Evolutionary conservation across 345 rosid genomes (phyloP).

Genomic region (Euphorbia lathyris): DNA sequence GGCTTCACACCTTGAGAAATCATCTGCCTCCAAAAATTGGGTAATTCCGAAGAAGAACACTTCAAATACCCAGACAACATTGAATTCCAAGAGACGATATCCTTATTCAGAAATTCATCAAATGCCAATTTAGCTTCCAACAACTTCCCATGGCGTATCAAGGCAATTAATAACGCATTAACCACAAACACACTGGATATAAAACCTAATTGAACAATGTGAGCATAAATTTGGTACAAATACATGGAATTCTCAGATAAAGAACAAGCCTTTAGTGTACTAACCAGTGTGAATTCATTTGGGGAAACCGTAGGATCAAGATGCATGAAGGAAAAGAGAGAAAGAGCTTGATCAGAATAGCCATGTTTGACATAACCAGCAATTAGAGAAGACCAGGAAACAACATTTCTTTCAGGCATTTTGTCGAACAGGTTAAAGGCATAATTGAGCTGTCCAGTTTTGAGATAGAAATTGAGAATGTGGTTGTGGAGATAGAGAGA

Average conservation of each 20-base stretch:
- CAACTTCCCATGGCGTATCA: conserved; percentile 41
- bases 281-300: conserved; percentile 49
- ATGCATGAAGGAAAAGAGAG: conserved; percentile 35
- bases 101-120: conserved; percentile 29
- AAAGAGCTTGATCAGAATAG: conserved; percentile 27
- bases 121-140: conserved; percentile 42
- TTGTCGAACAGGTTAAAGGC: conserved; percentile 44
- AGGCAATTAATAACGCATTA: conserved; percentile 47
- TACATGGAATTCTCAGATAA: conserved; percentile 22
- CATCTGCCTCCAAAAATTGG: conserved; percentile 43
- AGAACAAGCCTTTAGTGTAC: conserved; percentile 47
- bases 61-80: conserved; percentile 49
- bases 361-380: conserved; percentile 42
- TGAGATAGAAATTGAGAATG: conserved; percentile 38
- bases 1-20: conserved; percentile 41
- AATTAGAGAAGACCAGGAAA: conserved; percentile 48
- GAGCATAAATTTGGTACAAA: conserved; percentile 35
- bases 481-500: conserved; percentile 41
- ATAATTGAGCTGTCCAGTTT: conserved; percentile 24
- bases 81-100: conserved; percentile 55
- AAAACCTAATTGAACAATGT: conserved; percentile 36
- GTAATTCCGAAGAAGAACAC: conserved; percentile 27
- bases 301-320: conserved; percentile 31
- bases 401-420: conserved; percentile 47
- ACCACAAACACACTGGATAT: conserved; percentile 37